phyloP scores from a whole-genome alignment of 163 green algal genomes.

The Botryococcus braunii region DNA sequence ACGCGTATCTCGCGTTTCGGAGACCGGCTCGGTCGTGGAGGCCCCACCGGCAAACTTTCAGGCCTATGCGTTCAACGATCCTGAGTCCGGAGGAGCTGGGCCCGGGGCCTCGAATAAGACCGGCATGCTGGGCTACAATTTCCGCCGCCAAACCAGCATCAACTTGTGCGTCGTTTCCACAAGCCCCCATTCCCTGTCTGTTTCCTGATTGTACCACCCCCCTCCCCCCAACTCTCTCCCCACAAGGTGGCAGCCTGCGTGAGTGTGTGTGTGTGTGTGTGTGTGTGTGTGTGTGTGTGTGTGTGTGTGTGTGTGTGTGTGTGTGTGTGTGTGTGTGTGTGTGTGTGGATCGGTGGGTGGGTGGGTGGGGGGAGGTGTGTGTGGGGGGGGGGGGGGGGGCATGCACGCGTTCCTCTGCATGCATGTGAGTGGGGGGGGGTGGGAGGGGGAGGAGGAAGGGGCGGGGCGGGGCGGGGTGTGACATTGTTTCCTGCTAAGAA shows the following conservation, averaged over 20 bases:
- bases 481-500: not conserved
- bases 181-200: too few species aligned
- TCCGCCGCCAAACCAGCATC: slow-evolving; percentile 2
- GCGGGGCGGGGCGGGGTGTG: not conserved
- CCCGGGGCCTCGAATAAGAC: not conserved
- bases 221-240: not conserved
- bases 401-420: not conserved
- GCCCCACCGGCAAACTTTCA: not conserved
- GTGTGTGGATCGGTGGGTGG: not conserved
- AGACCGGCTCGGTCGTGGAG: too few species aligned
- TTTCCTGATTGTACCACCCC: not conserved
- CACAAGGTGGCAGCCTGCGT: not conserved
- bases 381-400: too few species aligned
- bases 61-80: slow-evolving; percentile 1
- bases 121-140: slow-evolving; percentile 8
- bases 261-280: not conserved
- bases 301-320: not conserved
- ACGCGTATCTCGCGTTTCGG: too few species aligned
- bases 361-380: not conserved
- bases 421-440: not conserved
- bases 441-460: not conserved
- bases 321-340: not conserved
- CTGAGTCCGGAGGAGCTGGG: not conserved
- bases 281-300: not conserved
- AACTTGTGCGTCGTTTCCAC: slow-evolving; percentile 8